Percentiles rank a stretch among this genome's conserved stretches.
phyloP scores from a whole-genome alignment of 306 rosid genomes.

The Astragalus glycyphyllos region DNA sequence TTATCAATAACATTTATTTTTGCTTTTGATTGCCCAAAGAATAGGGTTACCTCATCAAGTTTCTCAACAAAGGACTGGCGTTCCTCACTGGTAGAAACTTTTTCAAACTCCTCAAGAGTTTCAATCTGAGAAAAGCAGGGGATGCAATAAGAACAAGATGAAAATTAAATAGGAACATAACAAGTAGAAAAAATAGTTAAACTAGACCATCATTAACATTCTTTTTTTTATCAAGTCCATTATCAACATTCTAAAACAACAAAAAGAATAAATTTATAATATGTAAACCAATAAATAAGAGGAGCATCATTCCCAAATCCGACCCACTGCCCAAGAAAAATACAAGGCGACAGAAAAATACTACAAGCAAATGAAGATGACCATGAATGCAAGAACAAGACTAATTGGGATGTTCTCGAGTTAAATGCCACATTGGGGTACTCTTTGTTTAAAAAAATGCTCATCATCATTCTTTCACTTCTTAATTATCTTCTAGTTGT shows the following conservation, averaged over 20 bases:
- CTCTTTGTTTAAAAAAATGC: slow-evolving; percentile 3
- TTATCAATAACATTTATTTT: not conserved
- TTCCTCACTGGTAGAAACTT: slow-evolving; percentile 75
- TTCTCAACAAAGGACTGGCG: slow-evolving; percentile 76
- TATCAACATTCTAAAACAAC: slow-evolving; percentile 9
- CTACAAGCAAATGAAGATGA: slow-evolving; percentile 26
- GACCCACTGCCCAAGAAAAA: not conserved
- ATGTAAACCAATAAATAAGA: slow-evolving; percentile 17
- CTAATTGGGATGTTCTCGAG: not conserved
- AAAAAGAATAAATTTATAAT: not conserved
- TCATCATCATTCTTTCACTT: slow-evolving; percentile 25
- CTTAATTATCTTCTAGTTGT: slow-evolving; percentile 1
- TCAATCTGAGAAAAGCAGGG: slow-evolving; percentile 68
- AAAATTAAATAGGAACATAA: slow-evolving; percentile 17
- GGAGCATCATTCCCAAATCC: slow-evolving; percentile 17
- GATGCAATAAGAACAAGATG: slow-evolving; percentile 27
- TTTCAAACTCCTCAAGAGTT: slow-evolving; percentile 70
- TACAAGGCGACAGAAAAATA: slow-evolving; percentile 3
- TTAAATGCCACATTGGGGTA: not conserved
- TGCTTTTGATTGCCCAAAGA: slow-evolving; percentile 31
- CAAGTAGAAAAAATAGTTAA: slow-evolving; percentile 23
- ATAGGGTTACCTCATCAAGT: slow-evolving; percentile 78
- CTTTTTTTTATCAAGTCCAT: not conserved
- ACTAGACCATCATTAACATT: slow-evolving; percentile 8
- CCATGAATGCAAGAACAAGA: slow-evolving; percentile 9